Conservation (phyloP, 2,329 filamentous ascomycete genomes). For the Metarhizium sp. region DNA sequence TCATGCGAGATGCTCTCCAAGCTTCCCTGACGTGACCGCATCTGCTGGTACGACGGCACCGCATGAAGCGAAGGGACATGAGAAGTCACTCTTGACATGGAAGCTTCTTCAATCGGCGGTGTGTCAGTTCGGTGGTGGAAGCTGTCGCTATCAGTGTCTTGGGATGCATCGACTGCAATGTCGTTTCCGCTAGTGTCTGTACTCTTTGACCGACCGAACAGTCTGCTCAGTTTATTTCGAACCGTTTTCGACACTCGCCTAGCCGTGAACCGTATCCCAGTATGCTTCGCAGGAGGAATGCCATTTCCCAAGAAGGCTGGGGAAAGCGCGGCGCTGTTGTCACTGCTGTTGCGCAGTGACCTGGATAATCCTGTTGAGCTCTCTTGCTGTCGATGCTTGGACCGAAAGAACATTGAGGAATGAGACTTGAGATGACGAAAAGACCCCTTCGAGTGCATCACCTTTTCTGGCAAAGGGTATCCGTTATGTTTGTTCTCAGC, state of each 20-base stretch:
- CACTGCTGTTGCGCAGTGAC: slow-evolving; percentile 39
- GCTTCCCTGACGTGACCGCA: slow-evolving; percentile 46
- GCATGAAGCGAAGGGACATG: slow-evolving; percentile 41
- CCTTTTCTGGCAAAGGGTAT: slow-evolving; percentile 25
- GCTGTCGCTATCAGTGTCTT: slow-evolving; percentile 18
- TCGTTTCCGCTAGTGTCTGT: slow-evolving; percentile 7
- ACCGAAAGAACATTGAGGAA: slow-evolving; percentile 34
- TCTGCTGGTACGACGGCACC: slow-evolving; percentile 33
- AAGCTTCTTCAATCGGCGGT: slow-evolving; percentile 28
- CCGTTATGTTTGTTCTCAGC: slow-evolving; percentile 9
- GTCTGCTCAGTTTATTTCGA: slow-evolving; percentile 47
- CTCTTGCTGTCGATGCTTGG: slow-evolving; percentile 25
- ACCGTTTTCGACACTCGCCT: slow-evolving; percentile 54
- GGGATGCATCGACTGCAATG: slow-evolving; percentile 5
- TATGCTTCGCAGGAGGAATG: slow-evolving; percentile 15
- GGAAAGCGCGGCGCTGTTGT: slow-evolving; percentile 24
- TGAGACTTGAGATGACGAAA: slow-evolving; percentile 28
- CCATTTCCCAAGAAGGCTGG: slow-evolving; percentile 19
- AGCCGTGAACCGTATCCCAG: slow-evolving; percentile 38
- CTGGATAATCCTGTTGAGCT: slow-evolving; percentile 31
- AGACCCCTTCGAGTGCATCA: slow-evolving; percentile 24
- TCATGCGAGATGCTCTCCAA: slow-evolving; percentile 38
- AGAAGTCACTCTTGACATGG: slow-evolving; percentile 38
- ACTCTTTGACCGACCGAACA: slow-evolving; percentile 22
- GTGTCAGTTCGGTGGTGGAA: slow-evolving; percentile 24